These are phyloP conservation scores for Hermanozyma aechmeae DNA, from an alignment of 805 yeast species.

Conservation along the genomic window DNA sequence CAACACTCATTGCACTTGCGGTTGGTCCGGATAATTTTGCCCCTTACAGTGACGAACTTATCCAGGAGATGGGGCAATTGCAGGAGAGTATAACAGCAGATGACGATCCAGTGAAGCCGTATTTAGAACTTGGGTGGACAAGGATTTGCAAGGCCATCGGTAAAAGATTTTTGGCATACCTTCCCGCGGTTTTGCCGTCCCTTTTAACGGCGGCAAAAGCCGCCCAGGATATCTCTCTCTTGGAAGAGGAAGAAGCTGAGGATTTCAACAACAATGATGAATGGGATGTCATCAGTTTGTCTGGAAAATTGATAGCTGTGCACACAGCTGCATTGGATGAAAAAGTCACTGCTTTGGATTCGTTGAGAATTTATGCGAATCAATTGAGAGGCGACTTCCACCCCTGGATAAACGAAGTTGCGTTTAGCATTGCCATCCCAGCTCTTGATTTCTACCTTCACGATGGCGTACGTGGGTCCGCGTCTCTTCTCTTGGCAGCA, in stretches of 20 bases:
- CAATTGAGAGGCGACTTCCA: conserved; percentile 75
- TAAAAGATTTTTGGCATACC: conserved; percentile 72
- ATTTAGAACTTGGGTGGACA: conserved; percentile 93
- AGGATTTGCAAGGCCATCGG: conserved; percentile 84
- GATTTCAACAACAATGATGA: conserved; percentile 78
- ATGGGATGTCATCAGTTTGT: conserved; percentile 88
- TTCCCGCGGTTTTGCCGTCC: conserved; percentile 86
- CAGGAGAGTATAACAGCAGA: conserved; percentile 50
- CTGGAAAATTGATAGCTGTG: conserved; percentile 90
- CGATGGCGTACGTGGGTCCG: conserved; percentile 90
- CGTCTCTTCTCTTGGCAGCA: conserved; percentile 77
- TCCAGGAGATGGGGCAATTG: conserved; percentile 60
- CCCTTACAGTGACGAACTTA: conserved; percentile 64
- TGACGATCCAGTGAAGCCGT: conserved; percentile 86
- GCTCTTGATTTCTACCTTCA: conserved; percentile 86
- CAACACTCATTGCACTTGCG: conserved; percentile 88
- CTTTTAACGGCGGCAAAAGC: conserved; percentile 78
- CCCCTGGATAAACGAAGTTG: conserved; percentile 72
- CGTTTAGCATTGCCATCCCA: conserved; percentile 74
- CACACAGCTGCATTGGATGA: conserved; percentile 94
- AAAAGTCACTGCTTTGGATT: conserved; percentile 85
- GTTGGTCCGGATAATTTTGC: conserved; percentile 87
- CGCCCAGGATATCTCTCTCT: conserved; percentile 76
- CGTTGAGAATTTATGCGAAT: conserved; percentile 75
- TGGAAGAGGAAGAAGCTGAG: conserved; percentile 84